Evolutionary conservation across 139 green algal species (phyloP).

Genomic region (Volvox reticuliferus): DNA sequence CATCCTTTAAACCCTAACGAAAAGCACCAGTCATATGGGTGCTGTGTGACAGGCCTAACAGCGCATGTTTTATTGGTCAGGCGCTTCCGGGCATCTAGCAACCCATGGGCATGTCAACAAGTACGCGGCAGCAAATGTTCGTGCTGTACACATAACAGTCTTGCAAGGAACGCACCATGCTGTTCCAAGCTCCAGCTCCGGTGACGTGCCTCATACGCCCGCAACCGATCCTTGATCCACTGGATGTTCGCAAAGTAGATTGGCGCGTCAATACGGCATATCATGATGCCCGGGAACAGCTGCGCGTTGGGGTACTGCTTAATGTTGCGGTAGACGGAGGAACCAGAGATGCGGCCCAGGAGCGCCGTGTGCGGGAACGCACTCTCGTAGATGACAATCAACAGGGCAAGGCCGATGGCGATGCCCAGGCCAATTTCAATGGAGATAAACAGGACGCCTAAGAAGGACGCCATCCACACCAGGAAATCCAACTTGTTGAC

Average conservation of each 20-base stretch:
- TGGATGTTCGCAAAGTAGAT: conserved; percentile 83
- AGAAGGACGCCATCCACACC: conserved; percentile 68
- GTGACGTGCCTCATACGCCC: conserved; percentile 46
- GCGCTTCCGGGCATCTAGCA: too few relatives aligned
- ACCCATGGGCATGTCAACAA: too few relatives aligned
- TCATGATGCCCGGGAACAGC: conserved; percentile 52
- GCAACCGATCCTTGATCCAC: conserved; percentile 72
- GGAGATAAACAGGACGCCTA: conserved; percentile 66
- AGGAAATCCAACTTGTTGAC: conserved; percentile 77
- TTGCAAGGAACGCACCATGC: not conserved
- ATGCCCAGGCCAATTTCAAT: conserved; percentile 85
- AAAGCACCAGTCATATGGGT: too few relatives aligned
- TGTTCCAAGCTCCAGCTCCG: not conserved
- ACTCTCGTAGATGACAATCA: conserved; percentile 72
- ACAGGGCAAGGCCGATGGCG: conserved; percentile 76
- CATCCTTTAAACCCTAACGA: too few relatives aligned
- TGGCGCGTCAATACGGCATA: conserved; percentile 48
- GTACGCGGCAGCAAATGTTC: too few relatives aligned
- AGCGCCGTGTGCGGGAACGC: conserved; percentile 88
- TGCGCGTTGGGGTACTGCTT: conserved; percentile 79
- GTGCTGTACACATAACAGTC: too few relatives aligned
- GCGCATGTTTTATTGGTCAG: too few relatives aligned
- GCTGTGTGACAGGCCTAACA: too few relatives aligned
- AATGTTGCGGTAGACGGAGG: conserved; percentile 74
- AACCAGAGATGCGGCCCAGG: conserved; percentile 81